Evolutionary conservation across 2,329 filamentous ascomycete species (phyloP), one percentile per base, ranked within the genome.

Genomic region (Neoscytalidium dimidiatum): DNA sequence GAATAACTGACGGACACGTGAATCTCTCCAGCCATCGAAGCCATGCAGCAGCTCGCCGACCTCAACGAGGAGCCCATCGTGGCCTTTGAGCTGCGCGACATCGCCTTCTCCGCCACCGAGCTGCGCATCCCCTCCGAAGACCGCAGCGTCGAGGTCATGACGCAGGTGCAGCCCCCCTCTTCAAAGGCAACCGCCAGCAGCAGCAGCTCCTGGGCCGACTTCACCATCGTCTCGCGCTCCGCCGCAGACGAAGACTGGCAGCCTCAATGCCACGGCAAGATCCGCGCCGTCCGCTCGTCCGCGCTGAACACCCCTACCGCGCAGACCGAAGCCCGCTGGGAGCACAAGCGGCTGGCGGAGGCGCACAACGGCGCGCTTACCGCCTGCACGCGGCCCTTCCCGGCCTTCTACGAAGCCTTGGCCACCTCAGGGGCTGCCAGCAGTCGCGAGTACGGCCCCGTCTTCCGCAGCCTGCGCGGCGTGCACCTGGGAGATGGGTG

Each of bases 11-110:
- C 11, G n/a, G 4, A 21, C 3, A 44, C 41, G 13, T 8, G 3
- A 21, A 44, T 9, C 1, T 11, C 38, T 17, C 4, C 41, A 44
- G 41, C 71, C 6, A 65, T 77, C 17, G 74, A 77, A 65, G 75
- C 70, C 65, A 31, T 49, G 17, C 62, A 13, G 26, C 31, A 43
- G 4, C 21, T 66, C 28, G 60, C 66, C 19, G 58, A 49, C 6
- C 63, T 48, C 3, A 60, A 65, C 38, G 21, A 56, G 19, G 26
- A 48, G 26, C 33, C 33, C 33, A 49, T 71, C 17, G n/a, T 43
- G 9, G 62, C 33, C 8, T 64, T 23, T 26, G 29, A 49, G 26
- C 29, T 64, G 26, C 35, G 51, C 11, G 51, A 64, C 14, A 28
- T 64, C 14, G 14, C n/a, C 7, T 33, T 64, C 14, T 35, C 26